A percentile compares a stretch with the other conserved stretches of the same genome.
phyloP scores from a whole-genome alignment of 441 rosid genomes.

The Breynia disticha region DNA sequence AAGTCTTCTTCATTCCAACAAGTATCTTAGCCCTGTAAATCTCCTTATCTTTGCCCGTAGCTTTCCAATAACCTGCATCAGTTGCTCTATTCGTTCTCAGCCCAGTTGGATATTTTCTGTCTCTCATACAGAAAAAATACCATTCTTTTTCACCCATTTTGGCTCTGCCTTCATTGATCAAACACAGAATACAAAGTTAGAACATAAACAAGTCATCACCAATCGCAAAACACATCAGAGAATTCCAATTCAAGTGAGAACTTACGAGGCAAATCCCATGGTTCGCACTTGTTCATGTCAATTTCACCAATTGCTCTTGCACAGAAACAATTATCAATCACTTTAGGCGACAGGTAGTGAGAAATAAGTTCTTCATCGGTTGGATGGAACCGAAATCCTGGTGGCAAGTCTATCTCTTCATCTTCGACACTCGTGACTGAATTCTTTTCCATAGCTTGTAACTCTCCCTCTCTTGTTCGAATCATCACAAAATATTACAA shows the following conservation, averaged over 20 bases:
- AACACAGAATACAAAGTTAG: not conserved
- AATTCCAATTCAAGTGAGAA: not conserved
- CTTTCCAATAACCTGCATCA: constrained; percentile 26
- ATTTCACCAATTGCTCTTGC: constrained; percentile 76
- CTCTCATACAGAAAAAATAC: constrained; percentile 31
- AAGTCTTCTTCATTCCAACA: constrained; percentile 38
- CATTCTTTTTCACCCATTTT: constrained; percentile 35
- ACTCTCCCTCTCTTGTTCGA: not conserved
- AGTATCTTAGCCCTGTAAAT: constrained; percentile 18
- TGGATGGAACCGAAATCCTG: constrained; percentile 91
- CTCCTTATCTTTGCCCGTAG: constrained; percentile 22
- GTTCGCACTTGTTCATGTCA: constrained; percentile 89
- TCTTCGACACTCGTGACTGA: constrained; percentile 20
- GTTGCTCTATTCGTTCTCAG: constrained; percentile 23
- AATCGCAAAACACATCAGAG: not conserved
- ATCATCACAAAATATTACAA: not conserved
- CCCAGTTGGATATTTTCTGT: constrained; percentile 32
- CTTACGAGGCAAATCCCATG: constrained; percentile 76
- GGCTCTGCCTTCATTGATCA: constrained; percentile 17
- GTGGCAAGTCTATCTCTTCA: constrained; percentile 71
- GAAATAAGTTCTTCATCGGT: constrained; percentile 88
- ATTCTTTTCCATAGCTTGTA: constrained; percentile 31
- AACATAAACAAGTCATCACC: constrained; percentile 34
- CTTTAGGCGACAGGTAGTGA: constrained; percentile 65
- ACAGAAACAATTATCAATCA: constrained; percentile 40